Evolutionary conservation across 1,139 yeast genomes (phyloP).

Genomic region (Yamadazyma buinensis): DNA sequence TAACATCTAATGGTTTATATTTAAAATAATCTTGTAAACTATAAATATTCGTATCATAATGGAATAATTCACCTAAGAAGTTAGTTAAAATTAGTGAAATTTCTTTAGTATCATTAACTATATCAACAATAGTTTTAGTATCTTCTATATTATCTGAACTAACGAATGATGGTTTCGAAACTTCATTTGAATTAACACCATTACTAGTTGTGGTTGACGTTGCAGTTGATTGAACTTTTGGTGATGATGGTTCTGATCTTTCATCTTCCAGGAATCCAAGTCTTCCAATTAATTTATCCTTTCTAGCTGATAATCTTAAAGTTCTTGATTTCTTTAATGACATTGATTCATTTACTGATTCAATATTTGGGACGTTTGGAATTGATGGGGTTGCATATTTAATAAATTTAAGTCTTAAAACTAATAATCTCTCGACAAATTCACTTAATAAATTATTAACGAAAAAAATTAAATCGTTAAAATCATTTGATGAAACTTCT

Average conservation of each 20-base stretch:
- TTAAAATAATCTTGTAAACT: conserved; percentile 49
- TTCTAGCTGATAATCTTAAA: conserved; percentile 28
- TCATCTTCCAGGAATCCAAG: conserved; percentile 13
- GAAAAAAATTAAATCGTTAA: conserved; percentile 26
- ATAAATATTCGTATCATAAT: conserved; percentile 49
- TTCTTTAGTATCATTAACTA: conserved; percentile 33
- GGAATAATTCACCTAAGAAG: conserved; percentile 64
- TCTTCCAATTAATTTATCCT: conserved; percentile 20
- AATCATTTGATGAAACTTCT: conserved; percentile 42
- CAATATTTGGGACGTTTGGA: conserved; percentile 6
- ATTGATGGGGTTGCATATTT: conserved; percentile 15
- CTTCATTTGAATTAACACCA: not conserved
- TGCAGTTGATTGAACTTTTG: no score
- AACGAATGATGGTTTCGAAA: conserved; percentile 6
- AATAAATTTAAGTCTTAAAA: conserved; percentile 20
- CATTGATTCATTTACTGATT: conserved; percentile 10
- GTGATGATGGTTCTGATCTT: conserved; percentile 6
- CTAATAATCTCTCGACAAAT: conserved; percentile 27
- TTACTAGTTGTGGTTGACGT: no score
- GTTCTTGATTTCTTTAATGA: conserved; percentile 31
- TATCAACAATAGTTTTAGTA: conserved; percentile 39
- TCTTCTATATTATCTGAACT: conserved; percentile 29
- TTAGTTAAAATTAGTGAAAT: conserved; percentile 53
- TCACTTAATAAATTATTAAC: conserved; percentile 23
- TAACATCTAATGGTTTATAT: conserved; percentile 33